phyloP scores from a whole-genome alignment of 441 rosid species.

The Erodium texanum region DNA sequence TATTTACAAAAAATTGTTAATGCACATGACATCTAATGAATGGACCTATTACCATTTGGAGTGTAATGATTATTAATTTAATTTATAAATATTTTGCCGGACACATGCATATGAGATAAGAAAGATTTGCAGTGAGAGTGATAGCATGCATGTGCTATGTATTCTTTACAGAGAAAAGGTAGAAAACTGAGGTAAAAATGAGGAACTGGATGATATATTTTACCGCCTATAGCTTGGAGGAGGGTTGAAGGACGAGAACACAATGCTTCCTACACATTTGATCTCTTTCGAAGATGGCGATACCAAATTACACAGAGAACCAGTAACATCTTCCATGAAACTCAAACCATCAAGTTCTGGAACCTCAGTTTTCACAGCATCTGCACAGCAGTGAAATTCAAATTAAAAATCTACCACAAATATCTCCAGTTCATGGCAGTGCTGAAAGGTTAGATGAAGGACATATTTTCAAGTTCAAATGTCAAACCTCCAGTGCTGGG shows the following conservation, averaged over 20 bases:
- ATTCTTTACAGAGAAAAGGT: background rate
- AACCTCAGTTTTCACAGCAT: constrained; percentile 49
- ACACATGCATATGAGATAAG: background rate
- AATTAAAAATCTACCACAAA: background rate
- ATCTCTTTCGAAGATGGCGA: constrained; percentile 58
- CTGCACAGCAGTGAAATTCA: constrained; percentile 36
- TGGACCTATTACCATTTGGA: background rate
- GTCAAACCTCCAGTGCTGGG: constrained; percentile 48
- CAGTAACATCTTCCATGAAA: constrained; percentile 90
- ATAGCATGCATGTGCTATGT: background rate
- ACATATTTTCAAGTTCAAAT: constrained; percentile 14
- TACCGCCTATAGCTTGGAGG: constrained; percentile 95
- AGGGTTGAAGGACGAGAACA: constrained; percentile 93
- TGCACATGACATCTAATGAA: background rate
- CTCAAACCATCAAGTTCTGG: constrained; percentile 89
- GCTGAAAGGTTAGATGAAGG: background rate
- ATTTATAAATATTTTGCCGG: background rate
- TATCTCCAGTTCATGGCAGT: background rate
- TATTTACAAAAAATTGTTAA: background rate
- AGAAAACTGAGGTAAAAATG: background rate
- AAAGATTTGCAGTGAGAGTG: background rate
- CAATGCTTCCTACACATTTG: constrained; percentile 71
- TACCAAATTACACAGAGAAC: constrained; percentile 56
- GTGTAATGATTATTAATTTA: background rate
- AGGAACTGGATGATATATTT: background rate